These are phyloP conservation scores for Andrographis paniculata DNA, from an alignment of 305 asterid species.

Conservation along the genomic window DNA sequence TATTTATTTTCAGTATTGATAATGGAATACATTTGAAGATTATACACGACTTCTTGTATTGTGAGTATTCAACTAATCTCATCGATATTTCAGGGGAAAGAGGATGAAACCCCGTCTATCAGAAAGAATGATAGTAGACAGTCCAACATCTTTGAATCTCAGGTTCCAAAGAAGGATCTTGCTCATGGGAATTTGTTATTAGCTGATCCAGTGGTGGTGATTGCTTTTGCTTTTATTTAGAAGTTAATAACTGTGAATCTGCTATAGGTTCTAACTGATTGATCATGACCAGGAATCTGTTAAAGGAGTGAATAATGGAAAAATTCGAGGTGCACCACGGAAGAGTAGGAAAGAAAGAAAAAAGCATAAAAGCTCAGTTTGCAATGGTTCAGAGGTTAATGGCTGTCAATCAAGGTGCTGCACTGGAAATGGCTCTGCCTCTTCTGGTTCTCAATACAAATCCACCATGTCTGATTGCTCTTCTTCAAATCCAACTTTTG, in stretches of 20 bases:
- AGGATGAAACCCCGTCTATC: slow-evolving; percentile 25
- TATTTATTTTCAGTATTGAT: slow-evolving; percentile 19
- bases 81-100: slow-evolving; percentile 46
- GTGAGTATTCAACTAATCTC: slow-evolving; percentile 15
- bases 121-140: slow-evolving; percentile 32
- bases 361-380: slow-evolving; percentile 47
- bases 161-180: slow-evolving; percentile 36
- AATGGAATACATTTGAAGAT: slow-evolving; percentile 12
- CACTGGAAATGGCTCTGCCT: slow-evolving; percentile 28
- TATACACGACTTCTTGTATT: slow-evolving; percentile 16
- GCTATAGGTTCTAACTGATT: slow-evolving; percentile 45
- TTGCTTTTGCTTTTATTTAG: slow-evolving; percentile 29
- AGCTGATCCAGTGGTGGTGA: slow-evolving; percentile 56
- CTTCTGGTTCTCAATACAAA: slow-evolving; percentile 31
- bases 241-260: slow-evolving; percentile 26
- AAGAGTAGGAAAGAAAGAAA: slow-evolving; percentile 79
- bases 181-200: slow-evolving; percentile 34
- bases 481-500: slow-evolving; percentile 33
- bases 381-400: slow-evolving; percentile 37
- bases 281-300: slow-evolving; percentile 64
- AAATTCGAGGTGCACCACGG: slow-evolving; percentile 47
- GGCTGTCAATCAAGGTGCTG: slow-evolving; percentile 38
- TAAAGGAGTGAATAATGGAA: slow-evolving; percentile 45
- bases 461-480: slow-evolving; percentile 32
- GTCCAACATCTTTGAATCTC: slow-evolving; percentile 28